These are phyloP conservation scores for Teunomyces barrocoloradensis DNA, from an alignment of 805 yeast species.

Conservation along the genomic window DNA sequence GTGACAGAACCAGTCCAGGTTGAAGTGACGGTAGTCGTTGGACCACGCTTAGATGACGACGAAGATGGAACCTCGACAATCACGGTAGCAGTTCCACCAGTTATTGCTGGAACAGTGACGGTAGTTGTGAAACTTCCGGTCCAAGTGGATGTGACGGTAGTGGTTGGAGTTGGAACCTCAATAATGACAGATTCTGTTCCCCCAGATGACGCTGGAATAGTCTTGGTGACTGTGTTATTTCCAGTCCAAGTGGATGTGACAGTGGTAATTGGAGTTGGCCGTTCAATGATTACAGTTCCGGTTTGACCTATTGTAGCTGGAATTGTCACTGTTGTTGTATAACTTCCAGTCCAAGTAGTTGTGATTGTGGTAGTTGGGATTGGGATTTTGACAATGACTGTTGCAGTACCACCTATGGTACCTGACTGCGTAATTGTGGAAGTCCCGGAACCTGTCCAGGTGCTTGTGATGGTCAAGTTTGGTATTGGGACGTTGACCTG, in stretches of 20 bases:
- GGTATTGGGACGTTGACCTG: background rate
- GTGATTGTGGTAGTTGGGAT: background rate
- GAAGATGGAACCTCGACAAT: constrained; percentile 9
- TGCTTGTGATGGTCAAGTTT: background rate
- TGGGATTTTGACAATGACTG: background rate
- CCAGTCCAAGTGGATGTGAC: background rate
- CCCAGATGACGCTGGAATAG: background rate
- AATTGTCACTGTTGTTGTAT: constrained; percentile 5
- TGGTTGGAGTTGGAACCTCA: background rate
- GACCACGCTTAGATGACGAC: background rate
- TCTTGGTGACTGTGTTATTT: background rate
- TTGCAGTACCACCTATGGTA: background rate
- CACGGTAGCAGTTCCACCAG: constrained; percentile 11
- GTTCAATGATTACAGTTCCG: constrained; percentile 12
- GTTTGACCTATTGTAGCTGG: constrained; percentile 9
- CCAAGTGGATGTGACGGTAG: background rate
- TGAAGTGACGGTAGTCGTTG: constrained; percentile 1
- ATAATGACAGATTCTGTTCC: constrained; percentile 1
- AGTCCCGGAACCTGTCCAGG: background rate
- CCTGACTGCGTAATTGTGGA: background rate
- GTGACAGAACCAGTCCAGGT: constrained; percentile 10
- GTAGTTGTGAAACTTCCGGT: background rate
- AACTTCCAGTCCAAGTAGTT: constrained; percentile 5
- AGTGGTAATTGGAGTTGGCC: constrained; percentile 6
- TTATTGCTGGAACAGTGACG: background rate